Evolutionary conservation across 2,329 filamentous ascomycete species (phyloP).

Genomic region (Fusarium poae): DNA sequence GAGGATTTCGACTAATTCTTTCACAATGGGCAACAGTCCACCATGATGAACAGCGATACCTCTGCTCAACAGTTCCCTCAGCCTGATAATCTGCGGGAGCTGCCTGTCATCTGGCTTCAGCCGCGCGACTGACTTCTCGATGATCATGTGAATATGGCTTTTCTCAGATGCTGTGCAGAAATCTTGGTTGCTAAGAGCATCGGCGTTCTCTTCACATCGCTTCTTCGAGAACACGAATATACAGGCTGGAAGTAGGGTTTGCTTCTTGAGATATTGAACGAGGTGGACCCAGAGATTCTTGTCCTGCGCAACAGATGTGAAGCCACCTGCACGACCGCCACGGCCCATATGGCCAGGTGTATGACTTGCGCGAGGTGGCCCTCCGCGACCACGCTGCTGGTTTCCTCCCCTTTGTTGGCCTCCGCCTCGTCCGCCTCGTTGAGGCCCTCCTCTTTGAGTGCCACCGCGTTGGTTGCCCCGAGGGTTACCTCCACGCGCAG

Average conservation of each 20-base stretch:
- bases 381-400: slow-evolving; percentile 66
- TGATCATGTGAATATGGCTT: slow-evolving; percentile 96
- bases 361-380: slow-evolving; percentile 70
- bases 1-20: slow-evolving; percentile 96
- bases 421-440: slow-evolving; percentile 64
- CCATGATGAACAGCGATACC: slow-evolving; percentile 98
- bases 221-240: slow-evolving; percentile 99
- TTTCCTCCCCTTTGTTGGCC: slow-evolving; percentile 60
- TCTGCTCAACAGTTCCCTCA: slow-evolving; percentile 85
- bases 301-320: slow-evolving; percentile 92
- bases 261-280: slow-evolving; percentile 89
- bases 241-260: slow-evolving; percentile 88
- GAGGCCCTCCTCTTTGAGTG: slow-evolving; percentile 57
- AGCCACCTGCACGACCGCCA: slow-evolving; percentile 84
- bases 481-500: slow-evolving; percentile 55
- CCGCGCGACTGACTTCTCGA: slow-evolving; percentile 92
- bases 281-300: slow-evolving; percentile 97
- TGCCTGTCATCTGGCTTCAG: slow-evolving; percentile 90
- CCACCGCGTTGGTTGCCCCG: slow-evolving; percentile 54
- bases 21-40: slow-evolving; percentile 93
- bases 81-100: slow-evolving; percentile 90
- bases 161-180: slow-evolving; percentile 95
- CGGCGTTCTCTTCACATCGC: slow-evolving; percentile 95
- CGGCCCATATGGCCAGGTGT: slow-evolving; percentile 88
- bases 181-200: slow-evolving; percentile 93